phyloP scores from a whole-genome alignment of 805 yeast genomes.

The Starmerella potacharoeniae region DNA sequence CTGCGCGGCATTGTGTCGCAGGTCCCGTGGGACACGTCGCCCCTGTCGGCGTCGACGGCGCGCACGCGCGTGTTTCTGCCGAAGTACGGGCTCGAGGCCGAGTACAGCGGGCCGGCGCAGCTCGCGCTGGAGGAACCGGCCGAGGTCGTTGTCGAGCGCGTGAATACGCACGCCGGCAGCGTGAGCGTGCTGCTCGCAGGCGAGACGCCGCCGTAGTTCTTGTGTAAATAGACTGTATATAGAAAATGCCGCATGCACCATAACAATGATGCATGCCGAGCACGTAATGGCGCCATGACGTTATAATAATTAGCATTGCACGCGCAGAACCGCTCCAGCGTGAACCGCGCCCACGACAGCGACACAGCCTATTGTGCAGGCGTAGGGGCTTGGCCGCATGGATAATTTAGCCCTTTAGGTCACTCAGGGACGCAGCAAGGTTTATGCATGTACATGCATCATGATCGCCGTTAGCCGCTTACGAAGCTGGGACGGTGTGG shows the following conservation, averaged over 20 bases:
- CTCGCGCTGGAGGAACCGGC: background rate
- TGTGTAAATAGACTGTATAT: no score
- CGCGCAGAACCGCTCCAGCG: no score
- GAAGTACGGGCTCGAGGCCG: background rate
- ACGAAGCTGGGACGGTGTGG: background rate
- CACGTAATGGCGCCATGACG: no score
- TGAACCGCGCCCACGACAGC: no score
- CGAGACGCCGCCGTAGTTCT: background rate
- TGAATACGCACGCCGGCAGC: background rate
- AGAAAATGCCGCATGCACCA: no score
- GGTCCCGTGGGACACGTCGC: background rate
- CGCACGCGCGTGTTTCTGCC: background rate
- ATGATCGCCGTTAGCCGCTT: background rate
- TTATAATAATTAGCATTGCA: no score
- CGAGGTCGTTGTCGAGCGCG: background rate
- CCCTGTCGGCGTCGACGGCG: background rate
- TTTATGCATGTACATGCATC: constrained; percentile 1
- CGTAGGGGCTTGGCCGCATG: no score
- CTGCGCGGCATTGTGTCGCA: background rate
- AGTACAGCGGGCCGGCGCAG: background rate
- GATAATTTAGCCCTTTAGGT: background rate
- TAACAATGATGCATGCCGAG: no score
- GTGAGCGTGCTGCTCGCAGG: background rate
- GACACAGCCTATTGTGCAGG: no score
- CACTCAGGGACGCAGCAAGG: background rate